Evolutionary conservation across 2,329 filamentous ascomycete species (phyloP).

Genomic region (Curvularia lunata): DNA sequence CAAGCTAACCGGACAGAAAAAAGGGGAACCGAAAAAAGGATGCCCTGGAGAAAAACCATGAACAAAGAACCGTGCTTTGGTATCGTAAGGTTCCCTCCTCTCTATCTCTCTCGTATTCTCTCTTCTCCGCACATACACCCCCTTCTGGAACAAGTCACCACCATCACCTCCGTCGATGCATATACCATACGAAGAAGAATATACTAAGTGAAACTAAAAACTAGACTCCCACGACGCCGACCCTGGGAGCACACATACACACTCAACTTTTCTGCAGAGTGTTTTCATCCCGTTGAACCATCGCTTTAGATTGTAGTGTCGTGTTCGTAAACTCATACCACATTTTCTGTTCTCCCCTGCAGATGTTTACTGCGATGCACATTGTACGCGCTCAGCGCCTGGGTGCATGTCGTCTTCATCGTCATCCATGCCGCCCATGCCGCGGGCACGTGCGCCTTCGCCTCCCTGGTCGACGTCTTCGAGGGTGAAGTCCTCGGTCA

Average conservation of each 20-base stretch:
- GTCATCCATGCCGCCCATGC: conserved; percentile 68
- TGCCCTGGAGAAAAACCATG: neutral
- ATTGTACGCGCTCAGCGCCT: conserved; percentile 81
- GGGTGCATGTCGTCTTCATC: conserved; percentile 66
- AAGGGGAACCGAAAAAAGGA: neutral
- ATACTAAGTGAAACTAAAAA: neutral
- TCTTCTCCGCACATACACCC: neutral
- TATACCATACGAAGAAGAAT: neutral
- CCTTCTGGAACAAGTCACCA: neutral
- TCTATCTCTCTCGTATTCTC: neutral
- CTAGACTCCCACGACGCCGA: conserved; percentile 6
- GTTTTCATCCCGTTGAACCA: neutral
- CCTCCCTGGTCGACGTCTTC: conserved; percentile 78
- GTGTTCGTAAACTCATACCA: conserved; percentile 6
- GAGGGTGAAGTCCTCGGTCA: conserved; percentile 88
- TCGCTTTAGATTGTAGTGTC: conserved; percentile 6
- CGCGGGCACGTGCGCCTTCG: conserved; percentile 71
- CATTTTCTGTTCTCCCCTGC: neutral
- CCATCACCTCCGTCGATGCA: neutral
- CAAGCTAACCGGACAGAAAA: neutral
- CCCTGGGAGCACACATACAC: neutral
- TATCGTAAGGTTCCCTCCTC: conserved; percentile 1
- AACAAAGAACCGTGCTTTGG: conserved; percentile 5
- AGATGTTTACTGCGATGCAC: conserved; percentile 77
- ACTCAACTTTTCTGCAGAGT: neutral